These are phyloP conservation scores for Paramecium octaurelia DNA, from an alignment of 73 alveolate species.

Conservation along the genomic window DNA sequence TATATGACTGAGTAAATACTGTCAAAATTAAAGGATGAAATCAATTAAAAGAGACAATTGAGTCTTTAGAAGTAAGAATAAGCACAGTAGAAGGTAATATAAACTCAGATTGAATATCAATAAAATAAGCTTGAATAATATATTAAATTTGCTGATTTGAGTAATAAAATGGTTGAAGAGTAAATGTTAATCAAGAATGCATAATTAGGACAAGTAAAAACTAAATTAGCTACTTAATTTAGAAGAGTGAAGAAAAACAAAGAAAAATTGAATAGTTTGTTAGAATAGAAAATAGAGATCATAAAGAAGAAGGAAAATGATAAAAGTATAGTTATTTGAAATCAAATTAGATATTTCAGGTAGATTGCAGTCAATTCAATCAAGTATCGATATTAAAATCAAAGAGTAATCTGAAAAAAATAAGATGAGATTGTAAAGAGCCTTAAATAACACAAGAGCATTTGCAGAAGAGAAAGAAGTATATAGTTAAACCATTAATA, in stretches of 20 bases:
- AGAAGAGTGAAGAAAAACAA: neutral
- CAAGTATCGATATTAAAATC: neutral
- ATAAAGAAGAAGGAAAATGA: neutral
- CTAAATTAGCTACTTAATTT: neutral
- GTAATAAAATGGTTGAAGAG: conserved; percentile 31
- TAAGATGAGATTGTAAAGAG: neutral
- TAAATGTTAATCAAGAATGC: neutral
- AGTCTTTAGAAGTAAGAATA: neutral
- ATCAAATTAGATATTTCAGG: neutral
- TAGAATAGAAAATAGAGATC: neutral
- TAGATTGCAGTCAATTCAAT: neutral
- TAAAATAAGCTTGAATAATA: neutral
- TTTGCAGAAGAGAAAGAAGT: conserved; percentile 17
- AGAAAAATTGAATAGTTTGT: neutral
- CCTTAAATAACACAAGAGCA: neutral
- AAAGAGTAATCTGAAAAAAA: conserved; percentile 20
- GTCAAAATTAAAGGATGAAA: conserved; percentile 7
- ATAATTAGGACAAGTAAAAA: neutral
- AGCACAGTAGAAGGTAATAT: neutral
- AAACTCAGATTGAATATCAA: neutral
- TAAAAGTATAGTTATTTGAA: neutral
- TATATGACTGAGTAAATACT: neutral
- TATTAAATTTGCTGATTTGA: neutral
- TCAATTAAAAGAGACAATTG: neutral
- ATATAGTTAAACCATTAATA: neutral